phyloP scores from a whole-genome alignment of 257 asterid genomes.

The Solanum habrochaites region DNA sequence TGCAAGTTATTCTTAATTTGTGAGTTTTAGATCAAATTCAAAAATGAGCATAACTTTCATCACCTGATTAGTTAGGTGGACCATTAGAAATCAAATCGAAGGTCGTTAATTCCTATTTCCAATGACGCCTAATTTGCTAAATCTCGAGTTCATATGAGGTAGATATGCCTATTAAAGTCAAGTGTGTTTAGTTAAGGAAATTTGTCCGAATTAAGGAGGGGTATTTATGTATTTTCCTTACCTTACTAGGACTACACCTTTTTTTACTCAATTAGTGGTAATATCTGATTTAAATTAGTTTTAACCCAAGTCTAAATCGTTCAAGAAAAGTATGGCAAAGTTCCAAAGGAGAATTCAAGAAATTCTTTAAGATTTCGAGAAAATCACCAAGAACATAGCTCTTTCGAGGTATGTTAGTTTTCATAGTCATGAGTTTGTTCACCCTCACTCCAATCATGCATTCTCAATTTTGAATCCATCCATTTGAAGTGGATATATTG shows the following conservation, averaged over 20 bases:
- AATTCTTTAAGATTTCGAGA: not conserved
- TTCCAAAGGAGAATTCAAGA: too few species aligned
- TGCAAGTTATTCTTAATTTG: not conserved
- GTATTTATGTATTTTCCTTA: too few species aligned
- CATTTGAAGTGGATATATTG: not conserved
- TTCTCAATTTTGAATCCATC: too few species aligned
- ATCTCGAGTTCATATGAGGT: rapidly evolving
- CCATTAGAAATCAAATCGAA: not conserved
- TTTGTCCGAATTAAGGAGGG: too few species aligned
- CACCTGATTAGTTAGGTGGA: not conserved
- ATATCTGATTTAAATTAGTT: not conserved
- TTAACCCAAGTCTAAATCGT: not conserved
- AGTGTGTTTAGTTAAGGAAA: too few species aligned
- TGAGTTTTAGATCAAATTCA: not conserved
- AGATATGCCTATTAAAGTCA: too few species aligned
- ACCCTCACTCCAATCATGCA: not conserved
- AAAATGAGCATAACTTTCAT: not conserved
- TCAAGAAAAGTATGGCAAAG: too few species aligned
- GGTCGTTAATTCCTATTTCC: too few species aligned
- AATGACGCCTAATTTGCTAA: too few species aligned
- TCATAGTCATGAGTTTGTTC: not conserved
- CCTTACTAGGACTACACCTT: not conserved
- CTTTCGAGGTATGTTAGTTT: not conserved
- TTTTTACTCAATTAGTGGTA: too few species aligned
- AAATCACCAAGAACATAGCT: not conserved